Percentiles rank a stretch among this genome's conserved stretches.
These are phyloP conservation scores for Carex myosuroides DNA, from an alignment of 176 grass and related monocot genomes.

Conservation along the genomic window DNA sequence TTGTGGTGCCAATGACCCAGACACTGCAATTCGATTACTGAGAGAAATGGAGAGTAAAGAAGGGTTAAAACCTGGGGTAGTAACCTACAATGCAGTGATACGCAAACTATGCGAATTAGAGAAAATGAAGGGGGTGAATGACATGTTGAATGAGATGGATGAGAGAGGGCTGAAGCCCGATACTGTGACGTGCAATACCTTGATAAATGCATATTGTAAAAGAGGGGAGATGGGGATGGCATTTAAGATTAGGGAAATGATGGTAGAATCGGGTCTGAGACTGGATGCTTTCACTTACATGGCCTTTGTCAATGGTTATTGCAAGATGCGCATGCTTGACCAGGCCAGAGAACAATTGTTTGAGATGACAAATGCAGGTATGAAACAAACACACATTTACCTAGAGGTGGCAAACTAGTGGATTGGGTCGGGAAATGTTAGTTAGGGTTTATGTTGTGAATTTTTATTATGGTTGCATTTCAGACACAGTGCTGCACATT, in stretches of 20 bases:
- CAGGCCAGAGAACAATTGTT: constrained; percentile 68
- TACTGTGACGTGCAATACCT: constrained; percentile 80
- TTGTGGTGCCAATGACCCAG: constrained; percentile 48
- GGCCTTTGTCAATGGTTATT: constrained; percentile 84
- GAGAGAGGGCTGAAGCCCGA: constrained; percentile 68
- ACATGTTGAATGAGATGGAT: constrained; percentile 72
- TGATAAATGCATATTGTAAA: constrained; percentile 88
- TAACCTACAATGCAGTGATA: constrained; percentile 61
- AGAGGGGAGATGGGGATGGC: constrained; percentile 61
- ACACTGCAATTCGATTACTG: constrained; percentile 37
- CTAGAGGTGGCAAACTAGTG: neutral
- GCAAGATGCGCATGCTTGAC: constrained; percentile 55
- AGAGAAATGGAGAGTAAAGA: constrained; percentile 57
- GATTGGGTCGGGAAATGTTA: neutral
- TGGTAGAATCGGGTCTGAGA: constrained; percentile 78
- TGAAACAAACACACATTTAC: neutral
- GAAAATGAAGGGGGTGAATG: constrained; percentile 61
- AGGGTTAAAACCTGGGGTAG: constrained; percentile 49
- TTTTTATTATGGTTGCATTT: neutral
- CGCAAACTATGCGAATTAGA: constrained; percentile 75
- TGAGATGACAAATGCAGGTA: constrained; percentile 84
- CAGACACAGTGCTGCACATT: neutral
- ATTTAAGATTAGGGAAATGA: constrained; percentile 58
- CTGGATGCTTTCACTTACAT: constrained; percentile 85
- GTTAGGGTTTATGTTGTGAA: neutral